These are phyloP conservation scores for Fusarium protoensiforme DNA, from an alignment of 2,329 filamentous ascomycete genomes.

Conservation along the genomic window DNA sequence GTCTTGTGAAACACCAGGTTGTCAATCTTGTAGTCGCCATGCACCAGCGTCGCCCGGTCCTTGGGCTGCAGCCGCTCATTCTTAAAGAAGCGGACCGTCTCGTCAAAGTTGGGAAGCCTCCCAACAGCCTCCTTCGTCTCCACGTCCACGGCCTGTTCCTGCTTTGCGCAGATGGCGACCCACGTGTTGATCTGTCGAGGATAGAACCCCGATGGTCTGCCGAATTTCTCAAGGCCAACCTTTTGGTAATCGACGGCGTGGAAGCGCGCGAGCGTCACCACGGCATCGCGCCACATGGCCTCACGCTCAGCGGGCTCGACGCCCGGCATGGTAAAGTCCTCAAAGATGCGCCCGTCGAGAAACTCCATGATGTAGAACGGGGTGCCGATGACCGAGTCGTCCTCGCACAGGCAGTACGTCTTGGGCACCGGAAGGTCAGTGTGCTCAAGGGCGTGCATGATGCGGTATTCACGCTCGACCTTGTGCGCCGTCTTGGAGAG, in stretches of 20 bases:
- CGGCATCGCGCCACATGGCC: slow-evolving; percentile 87
- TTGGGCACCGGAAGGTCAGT: slow-evolving; percentile 89
- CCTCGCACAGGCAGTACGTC: slow-evolving; percentile 87
- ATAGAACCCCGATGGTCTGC: slow-evolving; percentile 82
- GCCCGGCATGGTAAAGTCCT: slow-evolving; percentile 84
- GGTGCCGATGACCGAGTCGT: slow-evolving; percentile 82
- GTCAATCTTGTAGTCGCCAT: slow-evolving; percentile 97
- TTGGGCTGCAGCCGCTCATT: slow-evolving; percentile 76
- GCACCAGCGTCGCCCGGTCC: slow-evolving; percentile 83
- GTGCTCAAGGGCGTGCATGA: slow-evolving; percentile 82
- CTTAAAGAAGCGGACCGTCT: slow-evolving; percentile 82
- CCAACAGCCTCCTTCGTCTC: slow-evolving; percentile 84
- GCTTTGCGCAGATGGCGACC: slow-evolving; percentile 78
- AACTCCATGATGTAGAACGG: slow-evolving; percentile 99
- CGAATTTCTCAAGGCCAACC: slow-evolving; percentile 79
- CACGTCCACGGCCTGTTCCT: slow-evolving; percentile 79
- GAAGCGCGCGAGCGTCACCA: slow-evolving; percentile 85
- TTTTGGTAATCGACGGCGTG: slow-evolving; percentile 77
- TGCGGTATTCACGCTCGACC: slow-evolving; percentile 94
- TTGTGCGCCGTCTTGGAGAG: slow-evolving; percentile 94
- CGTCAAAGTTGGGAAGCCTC: slow-evolving; percentile 83
- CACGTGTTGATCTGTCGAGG: slow-evolving; percentile 87
- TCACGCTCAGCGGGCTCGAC: slow-evolving; percentile 75
- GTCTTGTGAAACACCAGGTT: slow-evolving; percentile 92
- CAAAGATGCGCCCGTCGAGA: slow-evolving; percentile 91